Evolutionary conservation across 257 asterid species (phyloP).

Genomic region (Sherardia arvensis): DNA sequence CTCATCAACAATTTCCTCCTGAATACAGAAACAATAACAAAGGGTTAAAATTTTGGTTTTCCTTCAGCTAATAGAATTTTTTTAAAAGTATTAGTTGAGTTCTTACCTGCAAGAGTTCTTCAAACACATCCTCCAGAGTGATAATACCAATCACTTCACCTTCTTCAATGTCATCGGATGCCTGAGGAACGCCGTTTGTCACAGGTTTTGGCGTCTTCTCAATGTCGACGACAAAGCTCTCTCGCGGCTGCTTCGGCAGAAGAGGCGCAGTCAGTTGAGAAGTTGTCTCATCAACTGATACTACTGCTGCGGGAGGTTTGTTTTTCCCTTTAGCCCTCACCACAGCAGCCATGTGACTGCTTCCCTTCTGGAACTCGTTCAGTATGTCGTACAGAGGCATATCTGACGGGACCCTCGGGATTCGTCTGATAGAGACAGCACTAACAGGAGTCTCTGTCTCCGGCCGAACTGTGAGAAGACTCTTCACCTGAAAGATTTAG

Average conservation of each 20-base stretch:
- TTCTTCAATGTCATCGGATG: conserved; percentile 60
- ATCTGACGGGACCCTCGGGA: conserved; percentile 88
- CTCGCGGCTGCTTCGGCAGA: conserved; percentile 33
- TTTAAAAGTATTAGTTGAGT: neutral
- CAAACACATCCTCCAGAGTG: conserved; percentile 91
- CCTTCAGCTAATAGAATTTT: neutral
- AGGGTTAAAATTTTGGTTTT: neutral
- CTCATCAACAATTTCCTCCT: conserved; percentile 96
- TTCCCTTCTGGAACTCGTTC: conserved; percentile 77
- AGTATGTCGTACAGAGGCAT: conserved; percentile 90
- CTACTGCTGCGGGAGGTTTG: conserved; percentile 31
- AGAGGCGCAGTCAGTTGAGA: conserved; percentile 40
- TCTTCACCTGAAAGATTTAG: conserved; percentile 49
- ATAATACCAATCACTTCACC: conserved; percentile 84
- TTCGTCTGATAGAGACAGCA: conserved; percentile 78
- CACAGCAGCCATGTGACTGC: conserved; percentile 95
- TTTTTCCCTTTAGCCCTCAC: conserved; percentile 49
- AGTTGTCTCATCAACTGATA: conserved; percentile 17
- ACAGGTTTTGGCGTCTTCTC: conserved; percentile 33
- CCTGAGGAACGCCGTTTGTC: conserved; percentile 19
- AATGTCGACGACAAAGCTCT: conserved; percentile 47
- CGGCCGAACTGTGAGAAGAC: conserved; percentile 79
- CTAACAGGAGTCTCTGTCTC: conserved; percentile 90
- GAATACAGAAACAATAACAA: conserved; percentile 16
- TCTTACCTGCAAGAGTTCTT: conserved; percentile 85